Evolutionary conservation across 768 basidiomycete species (phyloP).

Genomic region (Ramaria sp.): DNA sequence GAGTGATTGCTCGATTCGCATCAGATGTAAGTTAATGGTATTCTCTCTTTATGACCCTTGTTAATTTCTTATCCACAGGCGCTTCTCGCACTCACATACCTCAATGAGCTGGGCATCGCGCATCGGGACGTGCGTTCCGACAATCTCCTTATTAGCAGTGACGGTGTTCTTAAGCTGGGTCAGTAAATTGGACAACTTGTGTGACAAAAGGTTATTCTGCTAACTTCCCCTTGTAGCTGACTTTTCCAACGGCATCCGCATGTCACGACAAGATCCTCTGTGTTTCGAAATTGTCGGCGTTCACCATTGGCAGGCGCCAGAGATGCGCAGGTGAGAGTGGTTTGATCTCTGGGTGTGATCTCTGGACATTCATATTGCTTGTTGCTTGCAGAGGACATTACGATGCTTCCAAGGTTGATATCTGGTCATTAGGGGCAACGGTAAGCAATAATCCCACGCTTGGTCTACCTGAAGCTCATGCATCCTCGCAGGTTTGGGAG

Average conservation of each 20-base stretch:
- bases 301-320: constrained; percentile 79
- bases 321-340: constrained; percentile 52
- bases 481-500: constrained; percentile 44
- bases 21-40: constrained; percentile 49
- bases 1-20: constrained; percentile 62
- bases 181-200: too few species aligned
- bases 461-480: too few species aligned
- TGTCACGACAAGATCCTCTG: constrained; percentile 39
- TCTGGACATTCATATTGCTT: constrained; percentile 3
- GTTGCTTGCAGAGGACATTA: constrained; percentile 47
- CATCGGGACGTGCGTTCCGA: constrained; percentile 82
- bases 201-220: too few species aligned
- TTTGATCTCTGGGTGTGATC: background rate
- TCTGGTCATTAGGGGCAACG: constrained; percentile 77
- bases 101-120: constrained; percentile 56
- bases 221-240: constrained; percentile 40
- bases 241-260: constrained; percentile 66
- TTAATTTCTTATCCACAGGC: too few species aligned
- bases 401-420: constrained; percentile 63
- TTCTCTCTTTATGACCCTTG: constrained; percentile 1
- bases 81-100: constrained; percentile 52
- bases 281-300: constrained; percentile 57
- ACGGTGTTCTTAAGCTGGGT: constrained; percentile 71
- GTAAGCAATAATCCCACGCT: too few species aligned
- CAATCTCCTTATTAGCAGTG: constrained; percentile 60